Evolutionary conservation across 306 rosid species (phyloP).

Genomic region (Ormosia emarginata): DNA sequence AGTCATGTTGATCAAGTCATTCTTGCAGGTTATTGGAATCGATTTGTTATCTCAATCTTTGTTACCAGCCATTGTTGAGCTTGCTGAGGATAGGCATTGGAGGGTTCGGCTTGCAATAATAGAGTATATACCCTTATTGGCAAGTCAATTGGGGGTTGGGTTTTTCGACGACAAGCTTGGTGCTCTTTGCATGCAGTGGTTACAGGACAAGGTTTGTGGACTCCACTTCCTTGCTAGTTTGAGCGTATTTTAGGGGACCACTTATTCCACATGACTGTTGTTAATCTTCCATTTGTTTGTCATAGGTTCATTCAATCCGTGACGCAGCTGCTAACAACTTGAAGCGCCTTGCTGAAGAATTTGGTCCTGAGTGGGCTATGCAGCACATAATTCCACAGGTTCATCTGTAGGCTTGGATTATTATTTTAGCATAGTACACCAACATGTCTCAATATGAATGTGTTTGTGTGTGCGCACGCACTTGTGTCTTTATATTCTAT

Average conservation of each 20-base stretch:
- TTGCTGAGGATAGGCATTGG: slow-evolving; percentile 95
- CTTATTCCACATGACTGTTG: background rate
- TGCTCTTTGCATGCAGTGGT: slow-evolving; percentile 91
- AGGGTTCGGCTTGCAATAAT: slow-evolving; percentile 88
- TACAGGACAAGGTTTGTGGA: slow-evolving; percentile 72
- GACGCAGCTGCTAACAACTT: slow-evolving; percentile 84
- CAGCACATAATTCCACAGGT: slow-evolving; percentile 86
- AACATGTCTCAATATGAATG: background rate
- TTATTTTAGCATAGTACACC: background rate
- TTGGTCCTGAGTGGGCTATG: slow-evolving; percentile 91
- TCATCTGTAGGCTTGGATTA: slow-evolving; percentile 9
- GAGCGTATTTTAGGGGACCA: background rate
- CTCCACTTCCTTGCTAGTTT: background rate
- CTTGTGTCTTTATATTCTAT: background rate
- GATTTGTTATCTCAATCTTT: slow-evolving; percentile 76
- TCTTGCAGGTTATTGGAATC: slow-evolving; percentile 76
- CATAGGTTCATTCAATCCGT: slow-evolving; percentile 72
- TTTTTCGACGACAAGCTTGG: slow-evolving; percentile 93
- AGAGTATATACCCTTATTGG: slow-evolving; percentile 79
- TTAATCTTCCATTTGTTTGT: background rate
- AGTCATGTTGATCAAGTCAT: slow-evolving; percentile 7
- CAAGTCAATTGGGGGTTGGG: slow-evolving; percentile 86
- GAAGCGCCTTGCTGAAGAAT: slow-evolving; percentile 91
- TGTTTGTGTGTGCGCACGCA: background rate
- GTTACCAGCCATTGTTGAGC: slow-evolving; percentile 87